Base-by-base conservation (phyloP, 2,329 filamentous ascomycete species). In the Xylariaceae sp. region DNA sequence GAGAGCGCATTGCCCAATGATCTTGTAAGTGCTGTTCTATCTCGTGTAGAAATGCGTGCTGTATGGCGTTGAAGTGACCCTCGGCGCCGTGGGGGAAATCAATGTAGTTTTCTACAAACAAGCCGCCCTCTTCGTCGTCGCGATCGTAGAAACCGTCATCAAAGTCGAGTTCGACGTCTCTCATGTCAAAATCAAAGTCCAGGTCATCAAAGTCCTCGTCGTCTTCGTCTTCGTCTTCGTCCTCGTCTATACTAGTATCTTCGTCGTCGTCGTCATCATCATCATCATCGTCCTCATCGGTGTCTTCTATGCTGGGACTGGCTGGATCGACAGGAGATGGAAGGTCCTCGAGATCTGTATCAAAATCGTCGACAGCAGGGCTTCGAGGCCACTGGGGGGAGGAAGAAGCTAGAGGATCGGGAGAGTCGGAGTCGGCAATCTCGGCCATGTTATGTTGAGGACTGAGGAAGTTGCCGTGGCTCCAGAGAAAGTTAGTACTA, bases 391-490 rank as follows among this genome's bases (percentile, higher is more conserved):
- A 21, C 12, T 2, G 34, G 19, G 37, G 28, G 19, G 23, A 26
- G 6, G 57, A 16, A 16, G 53, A 33, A 31, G 23, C 21, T 14
- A 21, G 45, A 29, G 24, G 31, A n/a, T 31, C 43, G 5, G 46
- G 37, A 3, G 36, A 39, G 53, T 64, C 62, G n/a, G 64, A 67
- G 50, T 64, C 40, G 29, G 51, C 29, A 29, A 64, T 58, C 58
- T 67, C 66, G 45, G 58, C 64, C 66, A 68, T 68, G 53, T 29
- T 61, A 52, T 31, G 21, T 39, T 9, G 6, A 17, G 39, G 11
- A 19, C 8, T 16, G 19, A 9, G 5, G 12, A 7, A 16, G 17
- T 4, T 5, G 5, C 17, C 31, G 23, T n/a, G 24, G 24, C 11
- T n/a, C n/a, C n/a, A n/a, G n/a, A n/a, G n/a, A n/a, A n/a, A n/a